Base-by-base conservation (phyloP, 192 early-diverging fungal species). In the Backusella macrospora region DNA sequence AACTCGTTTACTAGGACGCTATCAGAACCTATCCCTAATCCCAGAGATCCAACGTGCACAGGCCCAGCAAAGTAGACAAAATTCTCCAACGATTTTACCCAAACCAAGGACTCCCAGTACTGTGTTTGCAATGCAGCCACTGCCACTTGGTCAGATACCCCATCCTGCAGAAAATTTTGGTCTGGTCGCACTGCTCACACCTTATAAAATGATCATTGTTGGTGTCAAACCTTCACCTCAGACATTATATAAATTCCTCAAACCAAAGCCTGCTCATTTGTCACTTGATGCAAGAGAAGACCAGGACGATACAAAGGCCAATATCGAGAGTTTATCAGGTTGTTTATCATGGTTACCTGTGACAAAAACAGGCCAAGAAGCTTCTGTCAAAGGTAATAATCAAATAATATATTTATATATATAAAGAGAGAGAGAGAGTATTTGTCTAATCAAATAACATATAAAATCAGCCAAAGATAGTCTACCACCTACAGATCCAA, bases 121-220 rank as follows among this genome's bases (percentile, higher is more conserved):
- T 0, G 85, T 89, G 5, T 89, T 89, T 72, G 85, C 83, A 0
- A 82, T 89, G 81, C 83, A 84, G 9, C 80, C 86, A 10, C 64
- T 87, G 21, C 88, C 88, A 15, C 77, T 85, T 52, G 88, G 88
- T 5, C 88, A 89, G 49, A 74, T 80, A 13, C 79, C 83, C 12
- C 88, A 89, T 76, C 76, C 79, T 8, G 81, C 88, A 21, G 88
- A 89, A 48, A 79, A 67, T 44, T 87, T 85, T 64, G 86, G 86
- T n/a, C 76, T 89, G 42, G 86, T 89, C 3, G 88, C 88, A 13
- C 73, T 89, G 23, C 49, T 89, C 12, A 89, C 88, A 21, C 88
- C 88, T 1, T 86, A 85, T 64, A 89, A 89, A 83, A 81, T 89
- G 84, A 78, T 86, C 29, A 85, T 89, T 62, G 85, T 89, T 6